phyloP scores from a whole-genome alignment of 441 rosid species.

The Erodium chrysanthum region DNA sequence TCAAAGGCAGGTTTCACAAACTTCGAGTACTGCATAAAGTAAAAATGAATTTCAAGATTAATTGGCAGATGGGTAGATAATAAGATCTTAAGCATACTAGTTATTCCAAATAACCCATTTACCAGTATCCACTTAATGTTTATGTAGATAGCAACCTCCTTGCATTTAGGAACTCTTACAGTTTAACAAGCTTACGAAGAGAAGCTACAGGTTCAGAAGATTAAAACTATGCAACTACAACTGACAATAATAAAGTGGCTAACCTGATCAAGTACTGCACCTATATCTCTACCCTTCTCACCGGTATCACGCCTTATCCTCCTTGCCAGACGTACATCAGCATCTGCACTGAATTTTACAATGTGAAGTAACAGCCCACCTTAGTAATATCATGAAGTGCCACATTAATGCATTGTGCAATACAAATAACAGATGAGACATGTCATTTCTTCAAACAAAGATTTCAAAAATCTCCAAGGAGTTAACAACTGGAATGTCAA shows the following conservation, averaged over 20 bases:
- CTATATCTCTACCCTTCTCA: slow-evolving; percentile 86
- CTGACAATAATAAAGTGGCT: slow-evolving; percentile 12
- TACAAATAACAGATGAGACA: neutral
- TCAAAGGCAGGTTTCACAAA: slow-evolving; percentile 99
- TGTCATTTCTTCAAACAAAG: neutral
- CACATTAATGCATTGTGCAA: slow-evolving; percentile 11
- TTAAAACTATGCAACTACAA: neutral
- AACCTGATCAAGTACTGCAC: slow-evolving; percentile 91
- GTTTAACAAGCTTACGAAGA: neutral
- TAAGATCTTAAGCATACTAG: neutral
- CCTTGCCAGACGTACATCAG: slow-evolving; percentile 98
- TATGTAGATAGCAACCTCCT: neutral
- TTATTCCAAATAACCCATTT: neutral
- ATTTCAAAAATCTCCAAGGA: neutral
- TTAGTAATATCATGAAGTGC: slow-evolving; percentile 24
- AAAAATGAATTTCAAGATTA: neutral
- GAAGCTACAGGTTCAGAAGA: neutral
- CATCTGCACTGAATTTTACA: slow-evolving; percentile 72
- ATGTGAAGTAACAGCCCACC: slow-evolving; percentile 40
- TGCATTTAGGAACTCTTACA: neutral
- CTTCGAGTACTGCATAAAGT: slow-evolving; percentile 70
- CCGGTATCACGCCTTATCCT: slow-evolving; percentile 90
- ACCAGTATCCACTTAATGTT: neutral
- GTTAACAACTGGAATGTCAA: neutral
- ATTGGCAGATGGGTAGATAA: neutral